A percentile compares a stretch with the other conserved stretches of the same genome.
phyloP scores from a whole-genome alignment of 768 basidiomycete species.

The Chalciporus piperatus region DNA sequence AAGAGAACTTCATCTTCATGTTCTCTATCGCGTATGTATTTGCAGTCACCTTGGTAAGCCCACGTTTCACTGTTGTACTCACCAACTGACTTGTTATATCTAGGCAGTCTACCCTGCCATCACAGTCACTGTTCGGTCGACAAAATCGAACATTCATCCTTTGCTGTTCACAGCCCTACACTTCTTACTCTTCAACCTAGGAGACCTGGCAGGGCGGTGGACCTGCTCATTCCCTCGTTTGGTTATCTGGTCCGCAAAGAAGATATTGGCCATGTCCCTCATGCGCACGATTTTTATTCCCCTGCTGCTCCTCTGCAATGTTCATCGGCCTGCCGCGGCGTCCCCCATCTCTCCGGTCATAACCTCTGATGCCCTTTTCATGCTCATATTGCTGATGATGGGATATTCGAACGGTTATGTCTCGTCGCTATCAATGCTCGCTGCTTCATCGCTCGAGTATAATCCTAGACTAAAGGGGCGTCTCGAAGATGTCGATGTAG shows the following conservation, averaged over 20 bases:
- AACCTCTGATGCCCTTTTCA: conserved; percentile 73
- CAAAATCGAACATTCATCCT: conserved; percentile 65
- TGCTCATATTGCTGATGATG: conserved; percentile 69
- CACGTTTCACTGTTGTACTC: neutral
- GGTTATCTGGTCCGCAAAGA: conserved; percentile 64
- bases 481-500: conserved; percentile 78
- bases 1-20: conserved; percentile 66
- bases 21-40: conserved; percentile 76
- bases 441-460: conserved; percentile 76
- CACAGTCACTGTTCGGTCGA: conserved; percentile 71
- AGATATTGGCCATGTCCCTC: conserved; percentile 61
- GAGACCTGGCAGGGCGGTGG: conserved; percentile 70
- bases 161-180: conserved; percentile 79
- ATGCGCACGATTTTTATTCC: conserved; percentile 81
- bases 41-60: conserved; percentile 72
- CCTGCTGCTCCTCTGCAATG: conserved; percentile 85
- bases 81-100: conserved; percentile 7
- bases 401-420: conserved; percentile 83
- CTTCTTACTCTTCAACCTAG: conserved; percentile 72
- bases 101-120: conserved; percentile 88
- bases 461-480: conserved; percentile 69
- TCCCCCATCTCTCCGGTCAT: conserved; percentile 43
- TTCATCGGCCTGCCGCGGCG: conserved; percentile 46
- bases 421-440: conserved; percentile 76
- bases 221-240: conserved; percentile 63